A percentile compares a stretch with the other conserved stretches of the same genome.
phyloP scores from a whole-genome alignment of 257 asterid species.

The Fraxinus quadrangulata region DNA sequence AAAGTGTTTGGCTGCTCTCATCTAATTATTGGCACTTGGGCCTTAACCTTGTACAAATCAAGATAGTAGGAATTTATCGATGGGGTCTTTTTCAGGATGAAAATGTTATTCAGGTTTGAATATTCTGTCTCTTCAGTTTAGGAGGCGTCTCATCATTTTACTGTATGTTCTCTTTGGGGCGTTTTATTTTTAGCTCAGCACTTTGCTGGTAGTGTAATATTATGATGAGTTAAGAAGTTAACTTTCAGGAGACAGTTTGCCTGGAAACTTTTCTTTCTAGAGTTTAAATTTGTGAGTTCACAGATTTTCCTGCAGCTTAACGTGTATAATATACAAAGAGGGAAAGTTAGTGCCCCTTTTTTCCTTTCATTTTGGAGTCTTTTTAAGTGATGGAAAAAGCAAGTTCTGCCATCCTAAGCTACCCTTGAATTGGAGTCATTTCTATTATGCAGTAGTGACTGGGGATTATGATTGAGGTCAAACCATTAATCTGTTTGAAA shows the following conservation, averaged over 20 bases:
- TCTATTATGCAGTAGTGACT: not conserved
- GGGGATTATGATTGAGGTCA: not conserved
- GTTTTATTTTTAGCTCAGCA: not conserved
- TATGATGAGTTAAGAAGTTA: not conserved
- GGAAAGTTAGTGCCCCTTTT: not conserved
- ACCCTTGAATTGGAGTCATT: not conserved
- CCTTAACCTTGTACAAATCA: not conserved
- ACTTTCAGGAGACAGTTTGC: not conserved
- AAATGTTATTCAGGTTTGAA: not conserved
- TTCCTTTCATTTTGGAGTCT: not conserved
- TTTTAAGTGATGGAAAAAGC: not conserved
- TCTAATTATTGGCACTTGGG: not conserved
- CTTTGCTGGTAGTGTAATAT: not conserved
- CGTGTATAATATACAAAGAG: not conserved
- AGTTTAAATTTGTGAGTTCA: constrained; percentile 14
- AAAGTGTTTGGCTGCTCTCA: not conserved
- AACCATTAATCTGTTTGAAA: not conserved
- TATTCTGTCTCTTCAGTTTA: not conserved
- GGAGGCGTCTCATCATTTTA: not conserved
- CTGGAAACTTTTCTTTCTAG: constrained; percentile 8
- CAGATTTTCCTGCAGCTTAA: not conserved
- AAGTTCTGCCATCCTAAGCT: not conserved
- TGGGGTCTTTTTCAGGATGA: not conserved
- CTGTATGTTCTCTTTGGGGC: not conserved
- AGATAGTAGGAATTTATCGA: not conserved